Evolutionary conservation across 805 yeast genomes (phyloP).

Genomic region (Hanseniaspora lindneri): DNA sequence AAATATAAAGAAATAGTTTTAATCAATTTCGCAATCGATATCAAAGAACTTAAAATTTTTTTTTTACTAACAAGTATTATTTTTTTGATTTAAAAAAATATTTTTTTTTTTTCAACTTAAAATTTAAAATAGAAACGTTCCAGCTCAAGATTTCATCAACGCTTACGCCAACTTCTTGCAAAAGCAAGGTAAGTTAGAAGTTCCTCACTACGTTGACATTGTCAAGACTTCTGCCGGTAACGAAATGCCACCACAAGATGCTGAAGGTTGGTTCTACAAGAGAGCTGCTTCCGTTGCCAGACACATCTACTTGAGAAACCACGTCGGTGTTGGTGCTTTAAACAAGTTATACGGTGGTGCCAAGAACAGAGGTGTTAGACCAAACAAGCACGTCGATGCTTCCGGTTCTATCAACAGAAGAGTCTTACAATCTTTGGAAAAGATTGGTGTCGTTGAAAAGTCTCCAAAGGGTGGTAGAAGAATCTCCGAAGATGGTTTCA

Average conservation of each 20-base stretch:
- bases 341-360: constrained; percentile 99
- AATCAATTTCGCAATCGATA: constrained; percentile 3
- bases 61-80: constrained; percentile 16
- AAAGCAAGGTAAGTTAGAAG: constrained; percentile 99
- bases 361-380: constrained; percentile 97
- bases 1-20: constrained; percentile 13
- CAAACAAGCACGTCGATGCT: constrained; percentile 97
- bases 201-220: constrained; percentile 98
- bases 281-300: constrained; percentile 99
- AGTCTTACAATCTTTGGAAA: constrained; percentile 95
- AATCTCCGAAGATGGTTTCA: constrained; percentile 98
- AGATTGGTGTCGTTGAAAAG: constrained; percentile 92
- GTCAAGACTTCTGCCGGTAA: constrained; percentile 98
- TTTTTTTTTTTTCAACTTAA: not conserved
- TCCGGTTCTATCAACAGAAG: constrained; percentile 99
- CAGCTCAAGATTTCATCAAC: constrained; percentile 99
- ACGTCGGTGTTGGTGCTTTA: constrained; percentile 97
- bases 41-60: constrained; percentile 16
- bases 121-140: constrained; percentile 77
- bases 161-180: constrained; percentile 99
- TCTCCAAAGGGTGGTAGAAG: constrained; percentile 98
- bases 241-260: constrained; percentile 99
- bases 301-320: constrained; percentile 99
- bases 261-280: constrained; percentile 99
- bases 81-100: constrained; percentile 16